Percentiles rank a stretch among this genome's conserved stretches.
These are phyloP conservation scores for Fistulina hepatica DNA, from an alignment of 1,284 basidiomycete species.

Conservation along the genomic window DNA sequence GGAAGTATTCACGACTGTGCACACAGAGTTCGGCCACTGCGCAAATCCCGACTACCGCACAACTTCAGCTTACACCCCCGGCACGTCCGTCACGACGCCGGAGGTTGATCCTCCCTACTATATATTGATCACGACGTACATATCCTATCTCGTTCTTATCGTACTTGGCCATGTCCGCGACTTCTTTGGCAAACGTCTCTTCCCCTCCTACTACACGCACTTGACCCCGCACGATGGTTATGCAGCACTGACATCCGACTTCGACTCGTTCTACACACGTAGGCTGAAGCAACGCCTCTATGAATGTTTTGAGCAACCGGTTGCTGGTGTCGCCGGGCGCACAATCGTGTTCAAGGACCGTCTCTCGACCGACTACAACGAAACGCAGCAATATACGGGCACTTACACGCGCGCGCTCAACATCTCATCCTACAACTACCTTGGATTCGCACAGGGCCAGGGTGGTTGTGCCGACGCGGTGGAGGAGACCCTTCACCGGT, in stretches of 20 bases:
- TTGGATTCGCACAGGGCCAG: slow-evolving; percentile 91
- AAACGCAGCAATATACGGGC: slow-evolving; percentile 73
- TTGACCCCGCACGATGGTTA: slow-evolving; percentile 64
- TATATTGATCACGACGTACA: slow-evolving; percentile 84
- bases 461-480: slow-evolving; percentile 93
- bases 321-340: slow-evolving; percentile 91
- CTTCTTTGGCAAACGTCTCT: slow-evolving; percentile 85
- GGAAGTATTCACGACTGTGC: slow-evolving; percentile 62
- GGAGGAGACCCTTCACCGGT: slow-evolving; percentile 66
- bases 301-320: slow-evolving; percentile 91
- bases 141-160: slow-evolving; percentile 84
- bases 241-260: slow-evolving; percentile 94
- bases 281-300: slow-evolving; percentile 91
- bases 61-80: slow-evolving; percentile 49
- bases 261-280: slow-evolving; percentile 98
- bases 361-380: slow-evolving; percentile 73
- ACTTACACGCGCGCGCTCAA: slow-evolving; percentile 84
- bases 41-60: slow-evolving; percentile 64
- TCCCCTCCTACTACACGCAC: slow-evolving; percentile 67
- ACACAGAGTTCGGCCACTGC: slow-evolving; percentile 84
- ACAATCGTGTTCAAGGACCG: slow-evolving; percentile 88
- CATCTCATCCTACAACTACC: slow-evolving; percentile 98
- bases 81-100: slow-evolving; percentile 27
- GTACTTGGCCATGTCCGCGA: slow-evolving; percentile 89
- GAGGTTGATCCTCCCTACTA: slow-evolving; percentile 73